Conservation (phyloP, 441 rosid species). For the Pelargonium citronellum region DNA sequence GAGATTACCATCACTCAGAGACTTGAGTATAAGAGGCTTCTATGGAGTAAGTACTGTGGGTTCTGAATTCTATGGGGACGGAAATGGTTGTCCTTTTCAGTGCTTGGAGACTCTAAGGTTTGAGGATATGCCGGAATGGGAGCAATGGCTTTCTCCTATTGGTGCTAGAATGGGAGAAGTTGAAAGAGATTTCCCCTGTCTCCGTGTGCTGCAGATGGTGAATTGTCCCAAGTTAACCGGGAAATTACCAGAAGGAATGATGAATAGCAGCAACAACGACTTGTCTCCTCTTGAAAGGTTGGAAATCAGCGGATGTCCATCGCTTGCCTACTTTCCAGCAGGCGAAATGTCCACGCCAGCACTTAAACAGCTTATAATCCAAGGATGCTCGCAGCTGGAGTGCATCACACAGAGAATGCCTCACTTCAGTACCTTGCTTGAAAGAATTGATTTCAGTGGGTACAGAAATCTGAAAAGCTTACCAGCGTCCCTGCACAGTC, state of each 20-base stretch:
- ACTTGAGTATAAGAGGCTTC: constrained; percentile 12
- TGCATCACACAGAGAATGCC: background rate
- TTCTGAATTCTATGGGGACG: constrained; percentile 18
- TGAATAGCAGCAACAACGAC: background rate
- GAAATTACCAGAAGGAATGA: constrained; percentile 9
- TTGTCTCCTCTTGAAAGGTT: background rate
- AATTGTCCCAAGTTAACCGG: constrained; percentile 12
- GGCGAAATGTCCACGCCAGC: background rate
- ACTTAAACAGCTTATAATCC: background rate
- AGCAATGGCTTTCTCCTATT: constrained; percentile 14
- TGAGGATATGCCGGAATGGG: constrained; percentile 21
- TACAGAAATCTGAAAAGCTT: background rate
- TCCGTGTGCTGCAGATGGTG: constrained; percentile 13
- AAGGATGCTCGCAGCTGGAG: background rate
- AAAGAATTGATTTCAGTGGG: background rate
- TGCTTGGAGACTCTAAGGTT: constrained; percentile 19
- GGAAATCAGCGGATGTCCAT: background rate
- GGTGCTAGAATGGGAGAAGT: background rate
- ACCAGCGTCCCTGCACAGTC: background rate
- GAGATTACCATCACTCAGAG: constrained; percentile 23
- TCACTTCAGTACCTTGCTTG: background rate
- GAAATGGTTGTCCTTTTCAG: constrained; percentile 9
- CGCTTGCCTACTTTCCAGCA: background rate
- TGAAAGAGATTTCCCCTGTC: constrained; percentile 19
- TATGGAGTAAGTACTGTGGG: constrained; percentile 4